Evolutionary conservation across 2,329 filamentous ascomycete species (phyloP), one percentile per base, ranked within the genome.

Genomic region (Paecilomyces sp.): DNA sequence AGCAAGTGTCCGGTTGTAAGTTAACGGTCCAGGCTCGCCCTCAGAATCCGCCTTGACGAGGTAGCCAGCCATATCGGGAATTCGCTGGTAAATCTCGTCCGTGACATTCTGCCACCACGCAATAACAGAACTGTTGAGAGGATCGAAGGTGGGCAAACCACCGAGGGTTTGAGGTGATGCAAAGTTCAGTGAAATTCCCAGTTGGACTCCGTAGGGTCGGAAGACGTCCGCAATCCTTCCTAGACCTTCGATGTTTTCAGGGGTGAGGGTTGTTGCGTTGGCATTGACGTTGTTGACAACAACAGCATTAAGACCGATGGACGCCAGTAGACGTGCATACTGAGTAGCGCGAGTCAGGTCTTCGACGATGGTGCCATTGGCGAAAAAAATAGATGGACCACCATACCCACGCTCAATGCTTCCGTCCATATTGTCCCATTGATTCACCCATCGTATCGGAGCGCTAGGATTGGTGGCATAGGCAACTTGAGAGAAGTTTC

Each of bases 221-320:
- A 90, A 84, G 2, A 77, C 79, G 66, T 89, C 83, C 1, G 88
- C 87, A 47, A 90, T 82, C 47, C 83, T 76, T 2, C 77, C 80
- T 0, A 90, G 70, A 0, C 88, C 87, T 11, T 83, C 79, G 57
- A 89, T 78, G 64, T 89, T 89, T 13, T 73, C 70, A 1, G 78
- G 65, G 3, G 72, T 84, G 9, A 90, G 74, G 0, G 88, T 74
- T 0, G 77, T 78, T 1, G 81, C 77, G 65, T 90, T 85, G 3
- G 88, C 86, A 65, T 90, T 90, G 67, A 90, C 88, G 60, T 90
- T 90, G 74, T 90, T 90, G 66, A 89, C 78, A 2, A 90, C 74
- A 9, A 88, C 78, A 0, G 80, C 88, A 63, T 90, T 90, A 64
- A 90, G 73, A 13, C 85, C 76, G 33, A 89, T 81, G 0, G 87